Base-by-base conservation (phyloP, 1,284 basidiomycete genomes). In the Puccinia coronata region DNA sequence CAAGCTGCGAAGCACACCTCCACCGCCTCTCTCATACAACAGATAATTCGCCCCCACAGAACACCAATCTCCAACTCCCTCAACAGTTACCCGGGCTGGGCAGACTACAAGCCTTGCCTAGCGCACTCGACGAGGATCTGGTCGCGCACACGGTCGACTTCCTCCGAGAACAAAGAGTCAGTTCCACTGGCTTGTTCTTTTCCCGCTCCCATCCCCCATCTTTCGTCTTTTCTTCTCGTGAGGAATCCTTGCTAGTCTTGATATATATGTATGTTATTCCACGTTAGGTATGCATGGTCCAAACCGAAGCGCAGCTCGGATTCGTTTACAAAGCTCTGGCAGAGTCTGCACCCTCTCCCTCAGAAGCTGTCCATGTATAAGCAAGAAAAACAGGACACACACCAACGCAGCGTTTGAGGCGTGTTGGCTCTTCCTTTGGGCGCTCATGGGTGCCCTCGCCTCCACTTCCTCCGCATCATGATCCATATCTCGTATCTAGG, bases 81-180 rank as follows among this genome's bases (percentile, higher is more conserved):
- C 61, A 28, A 36, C 6, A 28, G 2, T 20, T 47, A 2, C 18
- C 5, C 20, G 63, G 43, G 43, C 14, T 39, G 16, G 57, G 74
- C 43, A 59, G 74, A 59, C 28, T 76, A 31, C 23, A 20, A 18
- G 18, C 8, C 28, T 55, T 78, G 49, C 47, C 75, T 20, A 25
- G 9, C 2, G 2, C 4, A 34, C 51, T 78, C 18, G 47, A 69
- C 53, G 34, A 51, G 3, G 92, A 94, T 84, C 85, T 89, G n/a
- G 89, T 94, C 3, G 89, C 89, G 11, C 88, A 89, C 84, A 93
- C 93, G 84, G 88, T 94, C 25, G 93, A 95, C 84, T 89, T 88
- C 34, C 86, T 94, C 83, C 87, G 93, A 82, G 93, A 95, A 86
- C 93, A 94, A 85, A 47, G 77, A 36, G 77, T 79, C 36, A 51